These are phyloP conservation scores for Salix purpurea DNA, from an alignment of 345 rosid species.

Conservation along the genomic window DNA sequence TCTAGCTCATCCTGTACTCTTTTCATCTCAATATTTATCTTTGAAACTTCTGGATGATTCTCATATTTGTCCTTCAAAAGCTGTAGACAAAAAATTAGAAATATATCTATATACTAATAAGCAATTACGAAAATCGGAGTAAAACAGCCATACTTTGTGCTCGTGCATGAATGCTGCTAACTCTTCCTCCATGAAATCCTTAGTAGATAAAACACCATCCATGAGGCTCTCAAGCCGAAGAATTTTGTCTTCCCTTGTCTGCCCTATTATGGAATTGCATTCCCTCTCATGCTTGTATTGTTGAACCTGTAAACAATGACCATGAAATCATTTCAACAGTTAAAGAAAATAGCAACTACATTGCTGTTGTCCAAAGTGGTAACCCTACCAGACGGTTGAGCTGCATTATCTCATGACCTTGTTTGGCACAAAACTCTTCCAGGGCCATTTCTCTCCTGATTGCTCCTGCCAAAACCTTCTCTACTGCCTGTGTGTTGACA, in stretches of 20 bases:
- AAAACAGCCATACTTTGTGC: slow-evolving; percentile 50
- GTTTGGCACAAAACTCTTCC: slow-evolving; percentile 87
- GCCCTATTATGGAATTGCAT: slow-evolving; percentile 84
- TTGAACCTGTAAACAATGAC: slow-evolving; percentile 60
- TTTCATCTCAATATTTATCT: slow-evolving; percentile 70
- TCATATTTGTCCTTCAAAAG: slow-evolving; percentile 86
- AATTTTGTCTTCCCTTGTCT: slow-evolving; percentile 91
- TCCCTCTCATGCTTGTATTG: slow-evolving; percentile 99
- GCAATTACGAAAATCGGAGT: slow-evolving; percentile 1
- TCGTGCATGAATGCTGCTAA: slow-evolving; percentile 71
- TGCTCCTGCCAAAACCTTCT: slow-evolving; percentile 93
- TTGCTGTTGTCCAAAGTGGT: slow-evolving; percentile 6
- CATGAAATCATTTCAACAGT: slow-evolving; percentile 9
- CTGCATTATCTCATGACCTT: slow-evolving; percentile 79
- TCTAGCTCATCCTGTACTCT: slow-evolving; percentile 81
- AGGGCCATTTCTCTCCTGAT: slow-evolving; percentile 98
- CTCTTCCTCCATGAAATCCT: slow-evolving; percentile 88
- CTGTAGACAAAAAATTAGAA: slow-evolving; percentile 41
- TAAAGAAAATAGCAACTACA: slow-evolving; percentile 1
- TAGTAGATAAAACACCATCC: slow-evolving; percentile 89
- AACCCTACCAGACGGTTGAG: slow-evolving; percentile 82
- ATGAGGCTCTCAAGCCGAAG: slow-evolving; percentile 87
- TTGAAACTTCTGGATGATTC: slow-evolving; percentile 82
- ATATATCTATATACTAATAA: slow-evolving; percentile 8
- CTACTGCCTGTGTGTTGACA: slow-evolving; percentile 65